These are phyloP conservation scores for Calamus simplicifolius DNA, from an alignment of 176 grass and related monocot genomes.

Conservation along the genomic window DNA sequence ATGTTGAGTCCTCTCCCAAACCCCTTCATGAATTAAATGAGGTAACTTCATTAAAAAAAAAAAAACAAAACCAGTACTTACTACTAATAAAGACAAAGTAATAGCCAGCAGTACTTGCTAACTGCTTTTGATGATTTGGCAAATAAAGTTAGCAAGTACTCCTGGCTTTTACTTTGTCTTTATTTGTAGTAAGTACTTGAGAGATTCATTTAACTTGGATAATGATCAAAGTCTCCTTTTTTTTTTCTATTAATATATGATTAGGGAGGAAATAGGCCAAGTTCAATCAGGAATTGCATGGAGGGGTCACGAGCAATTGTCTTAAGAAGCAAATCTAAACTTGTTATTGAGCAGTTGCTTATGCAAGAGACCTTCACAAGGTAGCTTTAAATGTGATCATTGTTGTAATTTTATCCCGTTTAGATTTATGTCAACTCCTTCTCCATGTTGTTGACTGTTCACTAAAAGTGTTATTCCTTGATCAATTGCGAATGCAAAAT, in stretches of 20 bases:
- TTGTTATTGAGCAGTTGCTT: slow-evolving; percentile 70
- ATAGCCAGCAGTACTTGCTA: too few species aligned
- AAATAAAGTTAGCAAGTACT: too few species aligned
- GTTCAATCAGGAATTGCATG: not conserved
- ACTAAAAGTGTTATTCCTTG: too few species aligned
- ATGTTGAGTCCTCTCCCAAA: slow-evolving; percentile 11
- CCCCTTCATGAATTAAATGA: slow-evolving; percentile 17
- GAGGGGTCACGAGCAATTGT: slow-evolving; percentile 29
- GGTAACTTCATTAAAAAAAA: slow-evolving; percentile 5
- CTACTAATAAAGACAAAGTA: too few species aligned
- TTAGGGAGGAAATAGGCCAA: slow-evolving; percentile 7
- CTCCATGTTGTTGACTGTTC: not conserved
- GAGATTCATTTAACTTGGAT: too few species aligned
- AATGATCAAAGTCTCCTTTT: not conserved
- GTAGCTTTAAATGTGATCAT: slow-evolving; percentile 28
- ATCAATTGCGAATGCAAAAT: too few species aligned
- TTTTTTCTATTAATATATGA: slow-evolving; percentile 2
- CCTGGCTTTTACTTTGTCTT: too few species aligned
- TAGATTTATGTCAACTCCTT: not conserved
- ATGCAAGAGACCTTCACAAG: slow-evolving; percentile 77
- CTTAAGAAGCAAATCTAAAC: slow-evolving; percentile 52
- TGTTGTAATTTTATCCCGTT: slow-evolving; percentile 4
- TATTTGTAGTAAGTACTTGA: too few species aligned
- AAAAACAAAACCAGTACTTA: too few species aligned
- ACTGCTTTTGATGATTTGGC: too few species aligned